These are phyloP conservation scores for Hypoxylon crocopeplum DNA, from an alignment of 495 filamentous ascomycete genomes.

Conservation along the genomic window DNA sequence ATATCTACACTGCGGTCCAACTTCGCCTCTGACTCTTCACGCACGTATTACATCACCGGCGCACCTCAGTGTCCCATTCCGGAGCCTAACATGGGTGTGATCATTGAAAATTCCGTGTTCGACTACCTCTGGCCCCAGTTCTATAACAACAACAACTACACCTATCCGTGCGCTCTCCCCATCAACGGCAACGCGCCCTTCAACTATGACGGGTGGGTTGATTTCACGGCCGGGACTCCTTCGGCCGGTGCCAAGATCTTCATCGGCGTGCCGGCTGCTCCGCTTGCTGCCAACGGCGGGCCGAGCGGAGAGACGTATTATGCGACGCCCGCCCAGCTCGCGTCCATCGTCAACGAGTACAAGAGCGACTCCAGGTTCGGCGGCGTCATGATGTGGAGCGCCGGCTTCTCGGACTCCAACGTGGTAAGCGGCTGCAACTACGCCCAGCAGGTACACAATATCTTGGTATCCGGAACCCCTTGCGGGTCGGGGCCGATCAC, in stretches of 20 bases:
- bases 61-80: slow-evolving; percentile 64
- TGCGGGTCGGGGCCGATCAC: not conserved
- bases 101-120: slow-evolving; percentile 55
- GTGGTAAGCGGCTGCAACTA: slow-evolving; percentile 51
- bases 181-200: slow-evolving; percentile 43
- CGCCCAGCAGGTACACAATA: slow-evolving; percentile 44
- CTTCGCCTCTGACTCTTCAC: slow-evolving; percentile 50
- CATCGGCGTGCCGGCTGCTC: slow-evolving; percentile 55
- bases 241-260: slow-evolving; percentile 55
- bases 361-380: slow-evolving; percentile 52
- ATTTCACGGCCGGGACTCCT: slow-evolving; percentile 47
- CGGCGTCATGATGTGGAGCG: slow-evolving; percentile 64
- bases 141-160: slow-evolving; percentile 50
- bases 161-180: slow-evolving; percentile 40
- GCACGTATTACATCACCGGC: slow-evolving; percentile 62
- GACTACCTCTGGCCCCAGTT: slow-evolving; percentile 59
- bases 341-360: slow-evolving; percentile 40
- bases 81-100: slow-evolving; percentile 59
- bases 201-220: slow-evolving; percentile 56
- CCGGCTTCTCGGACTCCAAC: slow-evolving; percentile 52
- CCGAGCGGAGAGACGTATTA: slow-evolving; percentile 53
- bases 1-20: slow-evolving; percentile 54
- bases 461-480: slow-evolving; percentile 10
- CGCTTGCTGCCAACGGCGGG: slow-evolving; percentile 49
- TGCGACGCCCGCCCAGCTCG: slow-evolving; percentile 47